phyloP scores from a whole-genome alignment of 495 filamentous ascomycete species.

The Hypoxylon subgilvum region DNA sequence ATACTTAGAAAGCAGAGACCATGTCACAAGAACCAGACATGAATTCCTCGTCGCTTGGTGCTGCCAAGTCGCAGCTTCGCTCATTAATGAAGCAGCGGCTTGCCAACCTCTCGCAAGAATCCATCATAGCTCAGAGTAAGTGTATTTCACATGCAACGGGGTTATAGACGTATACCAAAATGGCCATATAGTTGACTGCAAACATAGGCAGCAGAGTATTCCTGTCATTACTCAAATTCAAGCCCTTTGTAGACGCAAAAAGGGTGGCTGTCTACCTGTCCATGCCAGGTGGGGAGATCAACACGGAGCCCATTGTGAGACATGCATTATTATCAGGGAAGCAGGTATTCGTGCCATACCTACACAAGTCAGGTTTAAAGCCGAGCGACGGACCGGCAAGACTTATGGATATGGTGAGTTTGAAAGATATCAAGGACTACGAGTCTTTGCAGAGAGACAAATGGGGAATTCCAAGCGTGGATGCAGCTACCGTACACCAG shows the following conservation, averaged over 20 bases:
- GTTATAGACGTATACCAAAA: slow-evolving; percentile 13
- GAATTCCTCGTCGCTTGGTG: slow-evolving; percentile 55
- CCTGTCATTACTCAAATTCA: slow-evolving; percentile 59
- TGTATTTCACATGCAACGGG: neutral
- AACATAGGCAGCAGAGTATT: slow-evolving; percentile 63
- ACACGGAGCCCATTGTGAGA: slow-evolving; percentile 77
- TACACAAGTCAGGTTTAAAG: slow-evolving; percentile 63
- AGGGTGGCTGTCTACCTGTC: slow-evolving; percentile 87
- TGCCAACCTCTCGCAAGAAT: slow-evolving; percentile 60
- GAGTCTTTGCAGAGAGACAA: slow-evolving; percentile 73
- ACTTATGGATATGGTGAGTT: slow-evolving; percentile 91
- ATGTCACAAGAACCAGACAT: slow-evolving; percentile 38
- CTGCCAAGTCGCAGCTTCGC: slow-evolving; percentile 77
- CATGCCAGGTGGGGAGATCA: slow-evolving; percentile 85
- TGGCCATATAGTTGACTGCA: slow-evolving; percentile 9
- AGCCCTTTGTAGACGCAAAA: slow-evolving; percentile 69
- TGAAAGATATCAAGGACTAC: slow-evolving; percentile 76
- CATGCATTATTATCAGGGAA: slow-evolving; percentile 81
- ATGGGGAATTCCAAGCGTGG: slow-evolving; percentile 91
- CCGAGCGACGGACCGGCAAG: slow-evolving; percentile 57
- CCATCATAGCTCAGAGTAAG: slow-evolving; percentile 71
- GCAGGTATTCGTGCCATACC: slow-evolving; percentile 88
- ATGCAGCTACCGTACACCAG: slow-evolving; percentile 61
- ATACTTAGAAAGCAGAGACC: slow-evolving; percentile 13
- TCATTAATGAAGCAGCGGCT: slow-evolving; percentile 69